Evolutionary conservation across 177 flowering plant species (phyloP), one percentile per base, ranked within the genome.

Genomic region (Vitis hybrid): DNA sequence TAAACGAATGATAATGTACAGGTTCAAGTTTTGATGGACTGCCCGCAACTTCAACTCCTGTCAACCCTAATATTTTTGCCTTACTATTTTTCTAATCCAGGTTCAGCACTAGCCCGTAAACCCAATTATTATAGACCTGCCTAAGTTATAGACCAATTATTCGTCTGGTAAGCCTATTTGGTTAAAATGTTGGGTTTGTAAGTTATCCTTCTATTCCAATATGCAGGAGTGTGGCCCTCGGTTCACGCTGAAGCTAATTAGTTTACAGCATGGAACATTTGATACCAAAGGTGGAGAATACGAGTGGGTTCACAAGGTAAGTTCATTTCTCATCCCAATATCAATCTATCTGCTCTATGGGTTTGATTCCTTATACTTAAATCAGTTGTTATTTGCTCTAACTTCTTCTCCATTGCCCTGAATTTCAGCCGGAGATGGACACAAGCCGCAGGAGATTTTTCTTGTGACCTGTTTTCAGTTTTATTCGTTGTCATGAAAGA

Each of bases 291-390:
- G 94, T 13, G 99, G 99, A 16, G 99, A 95, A 78, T 91, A 76
- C 77, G 99, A 93, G 74, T 95, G 99, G 99, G 94, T 85, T 77
- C 98, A 89, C 81, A 95, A 95, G 99, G 99, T 94, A 87, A 16
- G 33, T 55, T 60, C 64, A 45, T 57, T 73, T 58, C 5, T 12
- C 50, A 45, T 3, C 14, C 61, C 29, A 26, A 26, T 0, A 26
- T 26, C 29, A 26, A 26, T 26, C 29, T 26, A 26, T 26, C 29
- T 26, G 29, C 29, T 26, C 29, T 26, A 26, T 39, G 48, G 48
- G 48, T 39, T 39, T 39, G 48, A 39, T 5, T 5, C 48, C 29
- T 26, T 26, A 6, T 0, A 39, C 48, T 7, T 39, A 39, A 39
- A 39, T 39, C 48, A 6, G 8, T 39, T 39, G 48, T 39, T 39